Evolutionary conservation across 1,139 yeast genomes (phyloP).

Genomic region (Lodderomyces parapsilosis): DNA sequence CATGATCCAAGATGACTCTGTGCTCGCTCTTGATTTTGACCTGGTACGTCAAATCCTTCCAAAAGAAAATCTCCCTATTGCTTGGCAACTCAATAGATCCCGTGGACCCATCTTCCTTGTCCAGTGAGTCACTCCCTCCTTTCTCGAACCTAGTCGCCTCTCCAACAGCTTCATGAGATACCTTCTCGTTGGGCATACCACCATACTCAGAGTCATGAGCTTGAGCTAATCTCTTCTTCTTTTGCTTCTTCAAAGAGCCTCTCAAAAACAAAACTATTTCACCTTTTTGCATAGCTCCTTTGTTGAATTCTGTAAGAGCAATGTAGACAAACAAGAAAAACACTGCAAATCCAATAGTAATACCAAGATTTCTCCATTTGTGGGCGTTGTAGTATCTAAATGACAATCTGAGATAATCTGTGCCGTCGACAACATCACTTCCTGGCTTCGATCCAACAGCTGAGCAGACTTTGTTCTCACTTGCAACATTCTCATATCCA

Average conservation of each 20-base stretch:
- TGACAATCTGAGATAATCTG: constrained; percentile 47
- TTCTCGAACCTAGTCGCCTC: constrained; percentile 7
- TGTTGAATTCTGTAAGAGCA: constrained; percentile 60
- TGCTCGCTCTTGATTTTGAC: constrained; percentile 63
- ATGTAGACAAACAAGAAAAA: constrained; percentile 60
- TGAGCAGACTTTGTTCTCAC: constrained; percentile 49
- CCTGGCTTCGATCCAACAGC: constrained; percentile 70
- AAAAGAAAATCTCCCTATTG: constrained; percentile 58
- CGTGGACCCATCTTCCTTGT: constrained; percentile 25
- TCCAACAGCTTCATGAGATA: constrained; percentile 10
- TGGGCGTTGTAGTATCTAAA: constrained; percentile 55
- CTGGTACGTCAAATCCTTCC: constrained; percentile 77
- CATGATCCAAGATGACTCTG: constrained; percentile 63
- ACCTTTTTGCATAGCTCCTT: constrained; percentile 83
- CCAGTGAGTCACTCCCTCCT: constrained; percentile 15
- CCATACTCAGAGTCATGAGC: constrained; percentile 13
- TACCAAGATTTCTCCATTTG: constrained; percentile 86
- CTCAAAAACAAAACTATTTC: constrained; percentile 67
- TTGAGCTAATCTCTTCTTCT: constrained; percentile 24
- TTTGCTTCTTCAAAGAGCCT: constrained; percentile 38
- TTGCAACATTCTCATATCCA: constrained; percentile 26
- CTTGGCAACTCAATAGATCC: constrained; percentile 25
- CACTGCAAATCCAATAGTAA: constrained; percentile 53
- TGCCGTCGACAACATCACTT: constrained; percentile 52
- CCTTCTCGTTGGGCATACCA: constrained; percentile 10